A percentile compares a stretch with the other conserved stretches of the same genome.
Conservation (phyloP, 345 rosid genomes). For the Camelina hispida region DNA sequence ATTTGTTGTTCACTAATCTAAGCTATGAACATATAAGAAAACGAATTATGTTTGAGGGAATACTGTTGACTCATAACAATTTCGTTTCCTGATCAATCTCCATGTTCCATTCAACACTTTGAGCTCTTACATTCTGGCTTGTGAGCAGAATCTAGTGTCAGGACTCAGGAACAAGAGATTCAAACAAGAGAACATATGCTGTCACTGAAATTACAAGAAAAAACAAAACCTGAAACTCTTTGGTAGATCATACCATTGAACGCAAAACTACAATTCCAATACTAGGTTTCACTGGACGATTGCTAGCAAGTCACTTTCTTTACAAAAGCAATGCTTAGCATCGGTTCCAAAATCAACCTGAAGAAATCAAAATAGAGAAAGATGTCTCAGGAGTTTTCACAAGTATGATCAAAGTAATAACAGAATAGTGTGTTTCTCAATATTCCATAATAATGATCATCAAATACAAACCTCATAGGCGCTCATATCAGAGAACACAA, state of each 20-base stretch:
- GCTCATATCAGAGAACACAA: conserved; percentile 76
- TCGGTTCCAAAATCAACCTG: conserved; percentile 79
- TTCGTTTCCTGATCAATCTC: not conserved
- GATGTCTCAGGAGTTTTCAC: not conserved
- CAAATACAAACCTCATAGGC: conserved; percentile 65
- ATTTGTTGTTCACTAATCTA: not conserved
- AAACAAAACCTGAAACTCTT: not conserved
- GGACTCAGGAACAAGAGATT: not conserved
- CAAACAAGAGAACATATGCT: not conserved
- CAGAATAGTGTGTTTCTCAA: not conserved
- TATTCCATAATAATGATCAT: not conserved
- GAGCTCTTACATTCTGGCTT: not conserved
- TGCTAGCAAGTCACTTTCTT: conserved; percentile 73
- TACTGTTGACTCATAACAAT: not conserved
- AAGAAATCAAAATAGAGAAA: not conserved
- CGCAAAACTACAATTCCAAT: not conserved
- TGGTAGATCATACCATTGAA: not conserved
- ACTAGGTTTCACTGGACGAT: conserved; percentile 55
- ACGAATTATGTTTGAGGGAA: not conserved
- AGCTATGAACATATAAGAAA: not conserved
- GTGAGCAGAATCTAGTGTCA: not conserved
- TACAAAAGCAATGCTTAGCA: conserved; percentile 70
- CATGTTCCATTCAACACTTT: not conserved
- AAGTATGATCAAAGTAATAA: not conserved
- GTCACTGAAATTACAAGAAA: conserved; percentile 18